These are phyloP conservation scores for Corylus avellana DNA, from an alignment of 306 rosid species.

Conservation along the genomic window DNA sequence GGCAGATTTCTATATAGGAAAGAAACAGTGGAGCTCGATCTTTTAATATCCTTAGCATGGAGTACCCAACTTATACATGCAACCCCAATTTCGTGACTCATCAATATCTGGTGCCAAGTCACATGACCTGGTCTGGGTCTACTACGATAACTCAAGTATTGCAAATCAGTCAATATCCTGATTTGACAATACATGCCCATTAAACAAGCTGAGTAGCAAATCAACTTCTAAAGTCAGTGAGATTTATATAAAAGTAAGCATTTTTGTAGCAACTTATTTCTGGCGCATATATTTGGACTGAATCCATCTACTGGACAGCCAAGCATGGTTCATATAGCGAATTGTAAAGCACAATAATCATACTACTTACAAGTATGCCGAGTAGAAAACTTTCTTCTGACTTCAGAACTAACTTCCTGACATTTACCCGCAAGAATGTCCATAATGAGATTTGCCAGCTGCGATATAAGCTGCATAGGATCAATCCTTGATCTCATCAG, in stretches of 20 bases:
- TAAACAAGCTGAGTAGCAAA: not conserved
- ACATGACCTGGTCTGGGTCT: not conserved
- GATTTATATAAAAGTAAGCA: not conserved
- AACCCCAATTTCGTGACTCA: not conserved
- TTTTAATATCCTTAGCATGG: not conserved
- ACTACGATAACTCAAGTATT: not conserved
- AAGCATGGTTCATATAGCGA: not conserved
- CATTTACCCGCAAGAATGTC: constrained; percentile 81
- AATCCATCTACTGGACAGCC: not conserved
- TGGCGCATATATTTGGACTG: not conserved
- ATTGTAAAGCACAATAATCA: not conserved
- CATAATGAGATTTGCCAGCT: constrained; percentile 82
- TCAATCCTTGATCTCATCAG: constrained; percentile 78
- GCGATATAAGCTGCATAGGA: constrained; percentile 83
- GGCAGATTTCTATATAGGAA: not conserved
- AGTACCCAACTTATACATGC: not conserved
- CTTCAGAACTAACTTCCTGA: constrained; percentile 52
- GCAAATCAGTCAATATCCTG: not conserved
- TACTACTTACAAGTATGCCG: constrained; percentile 59
- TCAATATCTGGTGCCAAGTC: not conserved
- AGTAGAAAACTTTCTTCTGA: constrained; percentile 43
- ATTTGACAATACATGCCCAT: not conserved
- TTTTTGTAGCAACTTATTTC: not conserved
- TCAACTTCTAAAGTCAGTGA: not conserved
- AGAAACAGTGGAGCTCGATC: not conserved